Percentiles rank a stretch among this genome's conserved stretches.
Evolutionary conservation across 78 protist genomes (phyloP).

Genomic region (Cavenderia fasciculata): DNA sequence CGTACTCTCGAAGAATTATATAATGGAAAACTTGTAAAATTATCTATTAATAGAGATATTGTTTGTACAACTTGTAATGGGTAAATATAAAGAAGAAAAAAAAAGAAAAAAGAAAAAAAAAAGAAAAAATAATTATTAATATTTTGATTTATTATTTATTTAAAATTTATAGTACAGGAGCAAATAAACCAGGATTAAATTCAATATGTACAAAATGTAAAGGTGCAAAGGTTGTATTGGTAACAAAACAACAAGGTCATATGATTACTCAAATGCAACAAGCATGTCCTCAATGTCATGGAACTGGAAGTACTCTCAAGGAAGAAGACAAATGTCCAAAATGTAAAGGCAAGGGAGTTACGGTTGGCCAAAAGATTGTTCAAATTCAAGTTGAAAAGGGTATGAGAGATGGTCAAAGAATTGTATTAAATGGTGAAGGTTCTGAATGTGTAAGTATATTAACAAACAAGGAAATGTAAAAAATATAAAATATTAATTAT

Average conservation of each 20-base stretch:
- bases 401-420: constrained; percentile 72
- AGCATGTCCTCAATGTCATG: constrained; percentile 50
- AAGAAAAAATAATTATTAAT: background rate
- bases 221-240: constrained; percentile 84
- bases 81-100: background rate
- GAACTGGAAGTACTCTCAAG: constrained; percentile 46
- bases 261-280: constrained; percentile 90
- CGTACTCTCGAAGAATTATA: constrained; percentile 71
- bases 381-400: constrained; percentile 80
- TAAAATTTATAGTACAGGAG: background rate
- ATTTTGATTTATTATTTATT: background rate
- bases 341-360: constrained; percentile 52
- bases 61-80: constrained; percentile 54
- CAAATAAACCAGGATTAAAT: constrained; percentile 55
- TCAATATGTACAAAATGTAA: constrained; percentile 87
- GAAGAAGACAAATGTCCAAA: constrained; percentile 59
- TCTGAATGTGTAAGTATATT: constrained; percentile 39
- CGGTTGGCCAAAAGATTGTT: constrained; percentile 57
- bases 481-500: too few species aligned
- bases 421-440: constrained; percentile 44
- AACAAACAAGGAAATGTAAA: background rate
- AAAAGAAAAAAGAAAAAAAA: background rate
- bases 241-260: constrained; percentile 89
- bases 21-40: constrained; percentile 55
- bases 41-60: constrained; percentile 52